Conservation (phyloP, 1,284 basidiomycete genomes). For the Sporisorium exsertum region DNA sequence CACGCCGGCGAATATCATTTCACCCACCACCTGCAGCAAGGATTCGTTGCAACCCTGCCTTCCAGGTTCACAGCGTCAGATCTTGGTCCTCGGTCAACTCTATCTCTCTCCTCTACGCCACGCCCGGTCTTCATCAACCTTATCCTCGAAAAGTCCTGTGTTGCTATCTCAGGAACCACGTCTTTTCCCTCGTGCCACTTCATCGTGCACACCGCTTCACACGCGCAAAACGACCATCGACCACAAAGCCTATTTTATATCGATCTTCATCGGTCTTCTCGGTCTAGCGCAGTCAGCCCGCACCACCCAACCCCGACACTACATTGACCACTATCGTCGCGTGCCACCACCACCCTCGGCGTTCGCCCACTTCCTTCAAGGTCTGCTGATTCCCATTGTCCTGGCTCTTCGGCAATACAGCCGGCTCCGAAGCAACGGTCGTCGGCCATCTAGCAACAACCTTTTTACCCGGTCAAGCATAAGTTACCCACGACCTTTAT, state of each 20-base stretch:
- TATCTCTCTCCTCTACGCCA: background rate
- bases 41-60: background rate
- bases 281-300: background rate
- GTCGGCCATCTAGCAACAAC: background rate
- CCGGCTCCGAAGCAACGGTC: background rate
- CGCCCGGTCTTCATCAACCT: too few species aligned
- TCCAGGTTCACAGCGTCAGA: background rate
- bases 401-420: background rate
- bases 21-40: background rate
- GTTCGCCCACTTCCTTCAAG: background rate
- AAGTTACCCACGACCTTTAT: background rate
- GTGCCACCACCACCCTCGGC: background rate
- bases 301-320: background rate
- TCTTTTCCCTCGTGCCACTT: background rate
- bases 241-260: constrained; percentile 8
- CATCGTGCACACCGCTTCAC: background rate
- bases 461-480: constrained; percentile 3
- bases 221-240: background rate
- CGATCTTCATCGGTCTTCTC: background rate
- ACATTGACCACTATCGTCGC: background rate
- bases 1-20: background rate
- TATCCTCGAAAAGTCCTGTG: background rate
- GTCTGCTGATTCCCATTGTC: background rate
- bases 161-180: background rate
- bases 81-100: background rate